Conservation (phyloP, 305 asterid genomes). For the Fraxinus ornus region DNA sequence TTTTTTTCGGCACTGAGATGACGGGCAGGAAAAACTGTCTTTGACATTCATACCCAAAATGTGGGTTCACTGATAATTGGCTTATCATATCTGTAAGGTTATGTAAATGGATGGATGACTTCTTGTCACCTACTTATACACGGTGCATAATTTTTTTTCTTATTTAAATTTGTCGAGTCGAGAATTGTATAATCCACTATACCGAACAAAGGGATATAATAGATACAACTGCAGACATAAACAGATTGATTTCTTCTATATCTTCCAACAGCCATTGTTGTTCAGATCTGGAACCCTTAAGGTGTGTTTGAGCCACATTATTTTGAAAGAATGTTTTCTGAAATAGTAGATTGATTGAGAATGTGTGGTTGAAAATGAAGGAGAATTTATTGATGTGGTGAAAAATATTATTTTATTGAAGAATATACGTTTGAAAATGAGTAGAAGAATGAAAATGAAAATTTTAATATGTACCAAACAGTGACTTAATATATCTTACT, state of each 20-base stretch:
- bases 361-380: too few relatives aligned
- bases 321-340: too few relatives aligned
- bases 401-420: too few relatives aligned
- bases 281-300: background rate
- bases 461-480: too few relatives aligned
- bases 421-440: too few relatives aligned
- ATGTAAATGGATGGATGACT: background rate
- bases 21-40: background rate
- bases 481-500: background rate
- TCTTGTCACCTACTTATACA: background rate
- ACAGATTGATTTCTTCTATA: background rate
- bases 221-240: background rate
- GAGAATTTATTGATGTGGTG: too few relatives aligned
- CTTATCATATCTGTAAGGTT: too few relatives aligned
- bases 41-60: background rate
- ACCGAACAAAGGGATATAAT: background rate
- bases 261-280: background rate
- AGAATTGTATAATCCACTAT: background rate
- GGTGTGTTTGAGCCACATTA: too few relatives aligned
- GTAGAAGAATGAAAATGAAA: too few relatives aligned
- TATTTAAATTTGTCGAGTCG: background rate
- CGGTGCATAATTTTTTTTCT: background rate
- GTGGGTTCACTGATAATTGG: background rate
- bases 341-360: too few relatives aligned
- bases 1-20: background rate